phyloP scores from a whole-genome alignment of 2,329 filamentous ascomycete genomes.

The Colletotrichum sp. region DNA sequence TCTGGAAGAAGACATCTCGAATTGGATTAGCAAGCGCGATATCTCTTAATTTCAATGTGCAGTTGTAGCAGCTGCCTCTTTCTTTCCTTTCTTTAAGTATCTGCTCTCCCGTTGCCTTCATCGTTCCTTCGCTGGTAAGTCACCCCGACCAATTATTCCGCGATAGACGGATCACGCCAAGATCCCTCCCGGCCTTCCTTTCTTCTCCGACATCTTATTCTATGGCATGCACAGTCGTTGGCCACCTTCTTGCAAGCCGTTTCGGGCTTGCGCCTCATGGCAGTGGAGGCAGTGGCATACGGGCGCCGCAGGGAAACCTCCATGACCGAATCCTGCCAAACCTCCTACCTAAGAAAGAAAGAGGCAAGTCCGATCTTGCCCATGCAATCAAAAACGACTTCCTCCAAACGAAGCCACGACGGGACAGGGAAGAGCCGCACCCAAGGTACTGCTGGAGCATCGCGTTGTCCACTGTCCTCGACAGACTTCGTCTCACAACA shows the following conservation, averaged over 20 bases:
- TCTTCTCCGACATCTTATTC: rapidly evolving
- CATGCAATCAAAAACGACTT: background rate
- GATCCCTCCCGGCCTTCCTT: background rate
- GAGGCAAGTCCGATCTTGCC: background rate
- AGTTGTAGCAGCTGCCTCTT: background rate
- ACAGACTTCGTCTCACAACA: background rate
- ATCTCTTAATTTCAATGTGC: rapidly evolving
- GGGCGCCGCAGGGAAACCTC: background rate
- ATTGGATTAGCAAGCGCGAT: background rate
- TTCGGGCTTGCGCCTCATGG: rapidly evolving
- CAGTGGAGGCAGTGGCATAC: background rate
- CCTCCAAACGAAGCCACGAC: background rate
- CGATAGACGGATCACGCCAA: background rate
- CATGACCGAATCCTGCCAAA: background rate
- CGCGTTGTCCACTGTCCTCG: background rate
- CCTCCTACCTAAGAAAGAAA: too few relatives aligned
- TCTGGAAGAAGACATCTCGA: background rate
- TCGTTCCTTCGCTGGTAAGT: background rate
- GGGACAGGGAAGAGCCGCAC: background rate
- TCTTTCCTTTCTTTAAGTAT: background rate
- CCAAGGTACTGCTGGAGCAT: background rate
- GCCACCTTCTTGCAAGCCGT: rapidly evolving
- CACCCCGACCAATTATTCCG: background rate
- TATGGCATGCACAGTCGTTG: background rate
- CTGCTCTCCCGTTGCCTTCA: background rate